These are phyloP conservation scores for Phytophthora megakarya DNA, from an alignment of 352 stramenopile genomes.

Conservation along the genomic window DNA sequence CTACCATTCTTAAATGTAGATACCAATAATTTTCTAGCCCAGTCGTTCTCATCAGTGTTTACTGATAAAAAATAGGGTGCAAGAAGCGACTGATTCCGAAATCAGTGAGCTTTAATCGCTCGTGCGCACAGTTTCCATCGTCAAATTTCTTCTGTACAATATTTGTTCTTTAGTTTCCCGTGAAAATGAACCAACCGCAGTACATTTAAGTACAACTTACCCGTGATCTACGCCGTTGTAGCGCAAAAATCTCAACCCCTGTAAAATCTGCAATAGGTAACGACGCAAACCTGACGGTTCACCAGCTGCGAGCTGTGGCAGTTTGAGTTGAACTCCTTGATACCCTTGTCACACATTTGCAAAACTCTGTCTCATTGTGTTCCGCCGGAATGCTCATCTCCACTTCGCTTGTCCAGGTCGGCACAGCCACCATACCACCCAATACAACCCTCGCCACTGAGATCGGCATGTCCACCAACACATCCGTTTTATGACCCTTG, in stretches of 20 bases:
- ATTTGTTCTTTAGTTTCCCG: too few relatives aligned
- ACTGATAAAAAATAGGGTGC: slow-evolving; percentile 9
- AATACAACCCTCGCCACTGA: slow-evolving; percentile 93
- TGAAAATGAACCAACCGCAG: too few relatives aligned
- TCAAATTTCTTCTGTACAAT: slow-evolving; percentile 57
- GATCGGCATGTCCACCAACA: slow-evolving; percentile 95
- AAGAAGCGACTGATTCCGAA: slow-evolving; percentile 44
- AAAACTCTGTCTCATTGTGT: slow-evolving; percentile 96
- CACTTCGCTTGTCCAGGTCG: slow-evolving; percentile 96
- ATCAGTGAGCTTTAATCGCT: slow-evolving; percentile 55
- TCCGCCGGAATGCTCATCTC: slow-evolving; percentile 96
- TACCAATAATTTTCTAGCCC: slow-evolving; percentile 16
- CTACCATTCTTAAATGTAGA: neutral
- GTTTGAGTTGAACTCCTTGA: slow-evolving; percentile 93
- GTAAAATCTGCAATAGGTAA: slow-evolving; percentile 65
- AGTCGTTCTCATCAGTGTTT: slow-evolving; percentile 7
- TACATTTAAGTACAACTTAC: too few relatives aligned
- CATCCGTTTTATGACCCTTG: slow-evolving; percentile 93
- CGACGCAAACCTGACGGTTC: slow-evolving; percentile 93
- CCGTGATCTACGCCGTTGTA: slow-evolving; percentile 48
- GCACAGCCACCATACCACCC: slow-evolving; percentile 94
- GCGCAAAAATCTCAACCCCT: slow-evolving; percentile 59
- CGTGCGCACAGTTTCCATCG: slow-evolving; percentile 60
- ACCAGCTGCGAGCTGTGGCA: slow-evolving; percentile 96
- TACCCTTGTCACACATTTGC: slow-evolving; percentile 96